A percentile compares a stretch with the other conserved stretches of the same genome.
Conservation (phyloP, 2,329 filamentous ascomycete species). For the Daldinia sp. region DNA sequence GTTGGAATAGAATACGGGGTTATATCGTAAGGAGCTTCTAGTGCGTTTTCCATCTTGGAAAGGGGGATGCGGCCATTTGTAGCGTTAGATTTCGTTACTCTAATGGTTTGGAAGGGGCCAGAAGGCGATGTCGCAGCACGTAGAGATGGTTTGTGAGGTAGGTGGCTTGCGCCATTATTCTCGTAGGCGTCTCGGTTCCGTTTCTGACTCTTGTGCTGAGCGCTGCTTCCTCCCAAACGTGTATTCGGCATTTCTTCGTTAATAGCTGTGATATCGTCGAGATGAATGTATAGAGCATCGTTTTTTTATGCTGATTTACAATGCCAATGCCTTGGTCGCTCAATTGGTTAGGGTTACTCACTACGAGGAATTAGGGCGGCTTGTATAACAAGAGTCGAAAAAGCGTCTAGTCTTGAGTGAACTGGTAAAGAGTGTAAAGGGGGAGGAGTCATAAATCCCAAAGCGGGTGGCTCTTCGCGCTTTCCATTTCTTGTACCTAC, state of each 20-base stretch:
- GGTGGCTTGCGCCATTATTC: neutral
- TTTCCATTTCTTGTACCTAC: too few species aligned
- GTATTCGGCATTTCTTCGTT: neutral
- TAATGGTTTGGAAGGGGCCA: constrained; percentile 34
- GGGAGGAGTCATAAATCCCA: too few species aligned
- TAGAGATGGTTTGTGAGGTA: constrained; percentile 12
- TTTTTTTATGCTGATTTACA: neutral
- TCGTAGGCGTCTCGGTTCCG: constrained; percentile 6
- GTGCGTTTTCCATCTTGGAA: neutral
- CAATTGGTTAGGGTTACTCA: neutral
- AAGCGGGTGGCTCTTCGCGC: too few species aligned
- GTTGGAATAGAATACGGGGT: constrained; percentile 24
- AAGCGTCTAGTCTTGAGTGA: too few species aligned
- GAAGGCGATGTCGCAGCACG: constrained; percentile 22
- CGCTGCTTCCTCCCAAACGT: neutral
- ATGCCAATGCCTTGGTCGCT: neutral
- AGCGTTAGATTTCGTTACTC: constrained; percentile 33
- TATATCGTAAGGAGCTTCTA: neutral
- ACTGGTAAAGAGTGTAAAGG: too few species aligned
- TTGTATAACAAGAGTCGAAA: too few species aligned
- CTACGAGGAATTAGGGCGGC: neutral
- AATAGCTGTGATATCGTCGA: neutral
- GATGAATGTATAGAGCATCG: neutral
- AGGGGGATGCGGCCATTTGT: neutral
- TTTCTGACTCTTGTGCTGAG: constrained; percentile 9